phyloP scores from a whole-genome alignment of 306 rosid species.

The Rosa persica region DNA sequence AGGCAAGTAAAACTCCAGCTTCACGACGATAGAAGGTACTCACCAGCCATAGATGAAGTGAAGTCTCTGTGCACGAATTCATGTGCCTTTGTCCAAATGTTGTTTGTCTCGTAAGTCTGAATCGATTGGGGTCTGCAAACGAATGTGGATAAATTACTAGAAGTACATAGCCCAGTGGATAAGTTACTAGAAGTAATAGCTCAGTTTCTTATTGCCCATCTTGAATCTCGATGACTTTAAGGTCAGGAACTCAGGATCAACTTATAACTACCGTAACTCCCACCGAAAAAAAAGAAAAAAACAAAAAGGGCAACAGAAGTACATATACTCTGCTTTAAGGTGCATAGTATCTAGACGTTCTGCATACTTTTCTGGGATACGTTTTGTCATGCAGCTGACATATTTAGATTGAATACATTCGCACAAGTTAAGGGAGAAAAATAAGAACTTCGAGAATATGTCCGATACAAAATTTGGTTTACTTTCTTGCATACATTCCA shows the following conservation, averaged over 20 bases:
- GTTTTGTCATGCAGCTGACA: background rate
- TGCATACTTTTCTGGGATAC: background rate
- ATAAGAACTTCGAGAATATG: background rate
- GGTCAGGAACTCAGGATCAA: background rate
- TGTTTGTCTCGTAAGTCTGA: conserved; percentile 42
- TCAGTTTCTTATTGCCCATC: background rate
- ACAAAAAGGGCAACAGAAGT: background rate
- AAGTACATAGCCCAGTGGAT: background rate
- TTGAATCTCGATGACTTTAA: background rate
- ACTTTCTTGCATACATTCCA: background rate
- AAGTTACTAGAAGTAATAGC: background rate
- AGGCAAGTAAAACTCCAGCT: background rate
- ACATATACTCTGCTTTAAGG: background rate
- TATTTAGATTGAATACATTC: background rate
- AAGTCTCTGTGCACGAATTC: conserved; percentile 24
- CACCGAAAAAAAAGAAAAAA: background rate
- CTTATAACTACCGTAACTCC: background rate
- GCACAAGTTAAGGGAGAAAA: background rate
- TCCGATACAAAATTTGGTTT: background rate
- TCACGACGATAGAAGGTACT: background rate
- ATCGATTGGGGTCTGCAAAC: conserved; percentile 40
- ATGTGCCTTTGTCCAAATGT: conserved; percentile 44
- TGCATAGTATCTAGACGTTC: background rate
- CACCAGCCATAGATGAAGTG: conserved; percentile 36
- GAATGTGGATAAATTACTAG: background rate